Evolutionary conservation across 2,329 filamentous ascomycete species (phyloP).

Genomic region (Colletotrichum simmondsii): DNA sequence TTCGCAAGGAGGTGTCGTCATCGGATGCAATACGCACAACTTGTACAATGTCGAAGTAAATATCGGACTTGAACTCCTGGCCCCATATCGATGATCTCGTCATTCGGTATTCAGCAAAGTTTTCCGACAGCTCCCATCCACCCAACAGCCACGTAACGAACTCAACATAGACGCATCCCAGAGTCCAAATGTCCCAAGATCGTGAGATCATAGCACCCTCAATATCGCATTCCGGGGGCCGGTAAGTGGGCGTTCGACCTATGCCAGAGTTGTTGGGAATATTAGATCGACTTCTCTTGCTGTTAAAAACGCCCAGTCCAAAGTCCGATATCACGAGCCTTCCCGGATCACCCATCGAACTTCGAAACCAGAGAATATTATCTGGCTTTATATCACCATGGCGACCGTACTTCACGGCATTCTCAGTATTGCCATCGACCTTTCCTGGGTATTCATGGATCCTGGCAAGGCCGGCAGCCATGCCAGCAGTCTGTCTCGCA

Average conservation of each 20-base stretch:
- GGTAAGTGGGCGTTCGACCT: background rate
- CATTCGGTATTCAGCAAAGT: background rate
- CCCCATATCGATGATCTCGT: background rate
- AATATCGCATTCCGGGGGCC: background rate
- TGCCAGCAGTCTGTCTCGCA: background rate
- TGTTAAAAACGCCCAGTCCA: constrained; percentile 23
- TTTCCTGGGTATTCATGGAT: background rate
- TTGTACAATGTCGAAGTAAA: background rate
- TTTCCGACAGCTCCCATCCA: too few species aligned
- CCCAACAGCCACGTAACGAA: too few species aligned
- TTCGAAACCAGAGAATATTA: too few species aligned
- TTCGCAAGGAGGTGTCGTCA: too few species aligned
- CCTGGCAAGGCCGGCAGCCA: background rate
- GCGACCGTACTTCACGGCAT: too few species aligned
- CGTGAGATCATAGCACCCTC: background rate
- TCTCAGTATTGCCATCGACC: background rate
- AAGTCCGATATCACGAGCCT: constrained; percentile 9
- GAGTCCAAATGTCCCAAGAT: background rate
- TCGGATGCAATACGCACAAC: background rate
- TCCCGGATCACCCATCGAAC: too few species aligned
- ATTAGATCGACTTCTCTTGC: constrained; percentile 11
- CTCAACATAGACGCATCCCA: too few species aligned
- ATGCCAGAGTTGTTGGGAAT: constrained; percentile 4
- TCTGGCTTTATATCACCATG: too few species aligned
- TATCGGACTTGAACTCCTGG: background rate